Percentiles rank a stretch among this genome's conserved stretches.
Conservation (phyloP, 345 rosid genomes). For the Mangifera indica region DNA sequence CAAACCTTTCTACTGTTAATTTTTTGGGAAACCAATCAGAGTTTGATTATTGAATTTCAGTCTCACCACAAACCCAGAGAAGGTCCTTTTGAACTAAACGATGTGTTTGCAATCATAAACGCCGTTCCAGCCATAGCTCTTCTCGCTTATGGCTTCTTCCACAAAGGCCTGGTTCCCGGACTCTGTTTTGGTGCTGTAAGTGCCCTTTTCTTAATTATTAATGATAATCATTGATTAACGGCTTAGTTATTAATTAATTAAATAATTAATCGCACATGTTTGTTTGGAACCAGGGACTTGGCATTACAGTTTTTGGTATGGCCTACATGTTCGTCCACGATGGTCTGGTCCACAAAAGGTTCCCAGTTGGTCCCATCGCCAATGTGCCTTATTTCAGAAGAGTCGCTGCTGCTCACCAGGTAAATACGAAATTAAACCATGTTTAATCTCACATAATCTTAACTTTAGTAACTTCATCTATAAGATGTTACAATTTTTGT, state of each 20-base stretch:
- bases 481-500: too few species aligned
- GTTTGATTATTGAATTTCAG: conserved; percentile 34
- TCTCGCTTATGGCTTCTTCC: conserved; percentile 70
- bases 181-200: conserved; percentile 95
- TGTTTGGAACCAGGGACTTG: conserved; percentile 56
- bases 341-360: conserved; percentile 83
- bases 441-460: not conserved
- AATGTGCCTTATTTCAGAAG: conserved; percentile 74
- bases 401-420: conserved; percentile 95
- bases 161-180: conserved; percentile 80
- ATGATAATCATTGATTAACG: conserved; percentile 11
- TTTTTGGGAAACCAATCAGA: not conserved
- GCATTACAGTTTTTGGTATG: conserved; percentile 90
- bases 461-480: too few species aligned
- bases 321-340: conserved; percentile 99
- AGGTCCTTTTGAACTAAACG: conserved; percentile 89
- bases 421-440: conserved; percentile 1
- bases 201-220: too few species aligned
- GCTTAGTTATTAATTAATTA: not conserved
- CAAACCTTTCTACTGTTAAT: not conserved
- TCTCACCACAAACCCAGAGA: conserved; percentile 90
- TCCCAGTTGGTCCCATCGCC: conserved; percentile 97
- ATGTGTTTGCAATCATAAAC: conserved; percentile 82
- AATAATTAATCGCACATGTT: not conserved
- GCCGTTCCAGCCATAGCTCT: conserved; percentile 85